Evolutionary conservation across 106 monocot species (phyloP).

Genomic region (Dendrobium officinale): DNA sequence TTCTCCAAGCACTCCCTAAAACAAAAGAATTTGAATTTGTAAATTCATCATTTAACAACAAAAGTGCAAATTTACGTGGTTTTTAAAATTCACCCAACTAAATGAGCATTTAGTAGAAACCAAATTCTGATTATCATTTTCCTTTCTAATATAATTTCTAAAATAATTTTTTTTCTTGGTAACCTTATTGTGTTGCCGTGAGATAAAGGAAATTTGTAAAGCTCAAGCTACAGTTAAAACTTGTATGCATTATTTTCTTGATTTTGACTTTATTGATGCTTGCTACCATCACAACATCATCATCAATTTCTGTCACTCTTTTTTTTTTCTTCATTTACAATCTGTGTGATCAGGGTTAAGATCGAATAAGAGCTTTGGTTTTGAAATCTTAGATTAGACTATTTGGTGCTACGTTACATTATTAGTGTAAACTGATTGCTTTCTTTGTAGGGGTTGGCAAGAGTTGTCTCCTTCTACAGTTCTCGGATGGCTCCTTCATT

Average conservation of each 20-base stretch:
- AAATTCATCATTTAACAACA: too few relatives aligned
- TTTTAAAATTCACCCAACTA: too few relatives aligned
- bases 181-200: neutral
- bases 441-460: slow-evolving; percentile 22
- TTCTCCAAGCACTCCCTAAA: too few relatives aligned
- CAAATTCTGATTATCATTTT: too few relatives aligned
- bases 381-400: too few relatives aligned
- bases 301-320: neutral
- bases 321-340: neutral
- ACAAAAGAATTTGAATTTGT: too few relatives aligned
- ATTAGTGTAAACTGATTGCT: neutral
- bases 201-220: neutral
- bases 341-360: too few relatives aligned
- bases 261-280: neutral
- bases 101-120: too few relatives aligned
- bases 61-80: too few relatives aligned
- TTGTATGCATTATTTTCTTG: neutral
- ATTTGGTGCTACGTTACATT: neutral
- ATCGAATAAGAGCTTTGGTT: too few relatives aligned
- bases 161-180: neutral
- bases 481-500: slow-evolving; percentile 31
- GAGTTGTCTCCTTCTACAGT: slow-evolving; percentile 25
- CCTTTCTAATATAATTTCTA: neutral
- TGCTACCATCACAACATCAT: neutral
- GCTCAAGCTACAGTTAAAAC: neutral